Base-by-base conservation (phyloP, 805 yeast species). In the Starmerella floris region DNA sequence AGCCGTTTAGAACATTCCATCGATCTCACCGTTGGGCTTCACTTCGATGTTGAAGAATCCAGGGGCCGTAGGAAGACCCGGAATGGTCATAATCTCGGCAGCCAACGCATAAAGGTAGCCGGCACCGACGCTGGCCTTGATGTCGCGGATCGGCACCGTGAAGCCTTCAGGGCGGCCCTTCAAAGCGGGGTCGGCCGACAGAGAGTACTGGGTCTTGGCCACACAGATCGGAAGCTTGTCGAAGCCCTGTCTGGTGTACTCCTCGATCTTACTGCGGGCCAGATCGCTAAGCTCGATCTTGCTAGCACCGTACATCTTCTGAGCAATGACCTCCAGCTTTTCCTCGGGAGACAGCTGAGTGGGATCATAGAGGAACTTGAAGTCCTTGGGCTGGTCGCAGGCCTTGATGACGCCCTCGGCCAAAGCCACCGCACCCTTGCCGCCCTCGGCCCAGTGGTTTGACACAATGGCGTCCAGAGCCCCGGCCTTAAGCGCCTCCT, bases 31-130 rank as follows among this genome's bases (percentile, higher is more conserved):
- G 26, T 83, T 81, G 16, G 69, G 73, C 61, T 81, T 76, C 42
- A 88, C 91, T 63, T 88, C 98, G 45, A 88, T 95, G 58, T 87
- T 83, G 95, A 88, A 83, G 69, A 82, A 88, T 22, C 97, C 97
- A 54, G 93, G 81, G 61, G 83, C 87, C 9, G 97, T 88, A 43
- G 96, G 93, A 58, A 88, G 69, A 47, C 98, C 98, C 23, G 98
- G 98, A 55, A 88, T 87, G 23, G 98, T 88, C 79, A 81, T 85
- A 56, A 88, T 88, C 64, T 88, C 94, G 43, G 94, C 96, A 16
- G 96, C 96, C 55, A 88, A 71, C 1, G 97, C 97, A 59, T 88
- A 91, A 59, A 88, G 70, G 65, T 88, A 88, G 9, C 96, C 96
- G 37, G 96, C 97, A 63, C 98, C 98, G 43, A 83, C 83, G 30